These are phyloP conservation scores for Lactifluus echinatus DNA, from an alignment of 768 basidiomycete species.

Conservation along the genomic window DNA sequence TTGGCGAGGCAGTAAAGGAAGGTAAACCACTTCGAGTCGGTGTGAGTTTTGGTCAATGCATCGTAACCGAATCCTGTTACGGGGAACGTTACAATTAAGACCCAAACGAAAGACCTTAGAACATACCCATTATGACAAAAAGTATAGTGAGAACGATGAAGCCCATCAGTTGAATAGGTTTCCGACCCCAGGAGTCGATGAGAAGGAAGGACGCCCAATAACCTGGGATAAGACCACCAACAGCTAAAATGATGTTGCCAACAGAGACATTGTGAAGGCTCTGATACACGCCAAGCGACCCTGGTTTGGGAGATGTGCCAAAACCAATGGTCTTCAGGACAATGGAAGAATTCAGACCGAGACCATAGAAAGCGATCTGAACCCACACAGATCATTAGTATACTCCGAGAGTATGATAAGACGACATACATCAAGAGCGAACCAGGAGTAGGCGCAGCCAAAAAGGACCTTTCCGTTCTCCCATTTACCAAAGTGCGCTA, in stretches of 20 bases:
- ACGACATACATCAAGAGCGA: slow-evolving; percentile 67
- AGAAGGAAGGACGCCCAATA: slow-evolving; percentile 59
- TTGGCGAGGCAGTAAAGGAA: slow-evolving; percentile 82
- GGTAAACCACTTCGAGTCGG: slow-evolving; percentile 52
- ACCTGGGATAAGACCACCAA: slow-evolving; percentile 75
- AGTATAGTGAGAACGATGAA: slow-evolving; percentile 58
- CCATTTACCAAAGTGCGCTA: slow-evolving; percentile 58
- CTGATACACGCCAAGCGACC: slow-evolving; percentile 33
- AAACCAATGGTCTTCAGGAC: slow-evolving; percentile 72
- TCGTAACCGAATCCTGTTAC: slow-evolving; percentile 57
- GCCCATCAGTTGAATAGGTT: slow-evolving; percentile 74
- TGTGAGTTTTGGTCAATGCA: slow-evolving; percentile 37
- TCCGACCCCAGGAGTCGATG: slow-evolving; percentile 75
- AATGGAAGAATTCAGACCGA: slow-evolving; percentile 75
- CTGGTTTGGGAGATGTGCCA: slow-evolving; percentile 38
- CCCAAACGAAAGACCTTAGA: no score
- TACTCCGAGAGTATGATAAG: slow-evolving; percentile 21
- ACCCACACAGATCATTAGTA: not conserved
- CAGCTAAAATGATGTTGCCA: slow-evolving; percentile 70
- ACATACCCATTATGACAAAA: slow-evolving; percentile 62
- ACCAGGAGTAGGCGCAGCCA: slow-evolving; percentile 79
- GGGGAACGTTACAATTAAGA: not conserved
- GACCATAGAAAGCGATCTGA: slow-evolving; percentile 81
- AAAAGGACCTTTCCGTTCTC: slow-evolving; percentile 72
- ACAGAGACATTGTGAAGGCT: slow-evolving; percentile 56